A percentile compares a stretch with the other conserved stretches of the same genome.
Conservation (phyloP, 2,329 filamentous ascomycete species). For the Aspergillus pseudotamarii region DNA sequence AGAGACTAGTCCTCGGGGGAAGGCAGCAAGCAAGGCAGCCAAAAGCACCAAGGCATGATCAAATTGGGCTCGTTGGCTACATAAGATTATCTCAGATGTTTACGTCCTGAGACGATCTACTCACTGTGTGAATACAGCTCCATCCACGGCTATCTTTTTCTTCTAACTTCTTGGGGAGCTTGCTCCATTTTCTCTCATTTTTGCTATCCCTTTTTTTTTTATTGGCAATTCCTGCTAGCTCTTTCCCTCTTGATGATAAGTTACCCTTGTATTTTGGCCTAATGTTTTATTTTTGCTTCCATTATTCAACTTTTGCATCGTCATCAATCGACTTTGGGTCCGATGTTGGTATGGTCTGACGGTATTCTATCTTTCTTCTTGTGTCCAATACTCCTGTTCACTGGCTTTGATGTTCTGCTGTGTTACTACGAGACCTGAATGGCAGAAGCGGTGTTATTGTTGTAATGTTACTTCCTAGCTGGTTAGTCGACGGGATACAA, state of each 20-base stretch:
- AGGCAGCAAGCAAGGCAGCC: not conserved
- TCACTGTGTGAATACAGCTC: not conserved
- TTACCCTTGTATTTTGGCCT: conserved; percentile 1
- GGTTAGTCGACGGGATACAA: not conserved
- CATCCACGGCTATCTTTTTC: not conserved
- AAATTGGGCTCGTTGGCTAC: not conserved
- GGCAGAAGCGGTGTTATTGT: not conserved
- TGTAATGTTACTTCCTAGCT: not conserved
- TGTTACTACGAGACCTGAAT: not conserved
- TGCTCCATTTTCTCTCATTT: not conserved
- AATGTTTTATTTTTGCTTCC: not conserved
- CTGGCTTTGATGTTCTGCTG: not conserved
- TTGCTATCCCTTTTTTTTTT: not conserved
- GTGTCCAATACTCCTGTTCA: not conserved
- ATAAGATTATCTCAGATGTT: not conserved
- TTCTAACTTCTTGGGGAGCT: not conserved
- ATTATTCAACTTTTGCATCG: not conserved
- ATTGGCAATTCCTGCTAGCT: not conserved
- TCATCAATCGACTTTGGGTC: not conserved
- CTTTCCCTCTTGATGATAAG: not conserved
- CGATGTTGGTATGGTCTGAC: conserved; percentile 2
- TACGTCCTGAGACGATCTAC: not conserved
- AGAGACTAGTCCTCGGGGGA: not conserved
- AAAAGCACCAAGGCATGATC: conserved; percentile 1
- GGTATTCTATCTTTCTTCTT: not conserved